Base-by-base conservation (phyloP, 2,329 filamentous ascomycete species). In the Phaeophleospora eucalypticola region DNA sequence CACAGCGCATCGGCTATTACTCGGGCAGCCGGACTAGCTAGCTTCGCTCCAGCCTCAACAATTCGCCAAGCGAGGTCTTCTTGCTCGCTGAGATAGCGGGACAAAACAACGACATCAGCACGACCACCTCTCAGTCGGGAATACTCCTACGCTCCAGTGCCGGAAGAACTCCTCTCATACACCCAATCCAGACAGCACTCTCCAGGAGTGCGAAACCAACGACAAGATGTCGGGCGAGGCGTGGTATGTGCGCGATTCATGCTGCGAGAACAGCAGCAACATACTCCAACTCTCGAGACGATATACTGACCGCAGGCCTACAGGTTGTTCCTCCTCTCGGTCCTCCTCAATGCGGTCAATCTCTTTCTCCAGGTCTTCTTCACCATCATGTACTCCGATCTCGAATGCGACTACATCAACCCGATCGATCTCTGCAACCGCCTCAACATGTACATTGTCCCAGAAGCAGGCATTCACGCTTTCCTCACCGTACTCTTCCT, bases 401-500 rank as follows among this genome's bases (percentile, higher is more conserved):
- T 98, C 65, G 93, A 98, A 86, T 98, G 93, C 76, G 93, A 98
- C 76, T 98, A 98, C 75, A 98, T 98, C 77, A 98, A 98, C 78
- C 93, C 93, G 37, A 98, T 98, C 77, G 93, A 98, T 65, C 90
- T 98, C 58, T 98, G 93, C 86, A 98, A 98, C 84, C 90, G 93
- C 64, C 86, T 98, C 61, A 98, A 98, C 81, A 94, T 91, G 69
- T 98, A 98, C 78, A 98, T 98, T 69, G 85, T 98, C 65, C 93
- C 93, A 67, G 94, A 98, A 80, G 93, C 93, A 64, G 91, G 89
- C 58, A 91, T 98, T 56, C 94, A 98, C 71, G 91, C 86, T 58
- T 93, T 97, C 78, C 74, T 98, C 66, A 97, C 93, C 43, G 84
- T 95, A 69, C 74, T 98, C 56, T 98, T 98, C 78, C 78, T 98